phyloP scores from a whole-genome alignment of 2,329 filamentous ascomycete genomes.

The Calonectria ilicicola region DNA sequence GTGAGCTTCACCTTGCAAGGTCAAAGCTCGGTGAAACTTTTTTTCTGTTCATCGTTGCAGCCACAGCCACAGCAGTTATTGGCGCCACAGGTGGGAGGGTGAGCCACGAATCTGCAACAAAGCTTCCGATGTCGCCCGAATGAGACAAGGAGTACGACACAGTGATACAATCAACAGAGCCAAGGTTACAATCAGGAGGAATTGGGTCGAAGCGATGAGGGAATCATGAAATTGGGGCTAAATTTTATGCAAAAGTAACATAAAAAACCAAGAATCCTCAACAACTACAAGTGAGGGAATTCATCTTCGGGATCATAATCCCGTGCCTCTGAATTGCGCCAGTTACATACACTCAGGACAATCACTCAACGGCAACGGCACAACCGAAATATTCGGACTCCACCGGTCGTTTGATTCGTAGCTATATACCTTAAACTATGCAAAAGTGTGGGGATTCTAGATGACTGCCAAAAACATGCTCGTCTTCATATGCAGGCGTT shows the following conservation, averaged over 20 bases:
- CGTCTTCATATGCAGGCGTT: constrained; percentile 27
- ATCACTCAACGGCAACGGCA: background rate
- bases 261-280: background rate
- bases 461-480: constrained; percentile 32
- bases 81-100: background rate
- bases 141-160: background rate
- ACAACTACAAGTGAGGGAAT: background rate
- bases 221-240: background rate
- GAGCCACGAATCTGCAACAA: constrained; percentile 7
- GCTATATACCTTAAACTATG: constrained; percentile 35
- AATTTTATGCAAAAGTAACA: background rate
- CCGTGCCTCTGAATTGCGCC: background rate
- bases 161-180: background rate
- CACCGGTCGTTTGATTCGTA: constrained; percentile 38
- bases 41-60: background rate
- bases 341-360: background rate
- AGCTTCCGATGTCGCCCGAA: constrained; percentile 15
- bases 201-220: background rate
- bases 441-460: constrained; percentile 38
- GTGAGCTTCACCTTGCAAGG: background rate
- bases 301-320: no score
- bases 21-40: constrained; percentile 7
- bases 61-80: constrained; percentile 1
- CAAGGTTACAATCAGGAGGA: background rate
- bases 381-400: constrained; percentile 21